Evolutionary conservation across 805 yeast genomes (phyloP), one percentile per base, ranked within the genome.

Genomic region (Myxozyma vanderwaltii): DNA sequence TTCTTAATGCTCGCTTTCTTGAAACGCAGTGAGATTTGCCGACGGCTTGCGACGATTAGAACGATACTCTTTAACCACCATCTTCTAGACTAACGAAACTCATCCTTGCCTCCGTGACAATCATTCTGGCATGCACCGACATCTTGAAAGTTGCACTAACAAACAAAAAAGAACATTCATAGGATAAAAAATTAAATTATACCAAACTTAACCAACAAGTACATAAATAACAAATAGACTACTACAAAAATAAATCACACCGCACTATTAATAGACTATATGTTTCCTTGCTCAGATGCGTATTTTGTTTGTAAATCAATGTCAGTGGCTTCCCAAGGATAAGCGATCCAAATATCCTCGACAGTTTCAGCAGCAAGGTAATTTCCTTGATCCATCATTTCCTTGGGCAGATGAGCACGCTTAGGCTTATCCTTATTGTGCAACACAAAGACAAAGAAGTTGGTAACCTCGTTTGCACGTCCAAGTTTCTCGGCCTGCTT

Each of bases 291-390:
- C 53, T 75, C 77, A 54, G 76, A 75, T 29, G 95, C 92, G 38
- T 71, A 69, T 64, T 77, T 77, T 24, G 94, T 86, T 71, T 89
- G 96, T 63, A 78, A 79, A 69, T 88, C 96, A 66, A 89, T 89
- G 73, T 89, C 94, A 27, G 73, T 75, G 19, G 94, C 86, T 71
- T 89, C 96, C 95, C 96, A 89, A 41, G 96, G 96, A 73, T 89
- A 89, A 43, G 92, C 91, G 67, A 89, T 83, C 96, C 96, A 89
- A 68, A 76, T 77, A 70, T 89, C 96, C 26, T 84, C 84, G 40
- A 87, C 86, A 41, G 88, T 85, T 67, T 82, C 78, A 41, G 92
- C 96, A 51, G 89, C 87, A 48, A 85, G 73, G 72, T 89, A 89
- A 61, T 83, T 79, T 54, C 86, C 86, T 33, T 81, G 79, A 39